A percentile compares a stretch with the other conserved stretches of the same genome.
Conservation (phyloP, 345 rosid species). For the Salix brachista region DNA sequence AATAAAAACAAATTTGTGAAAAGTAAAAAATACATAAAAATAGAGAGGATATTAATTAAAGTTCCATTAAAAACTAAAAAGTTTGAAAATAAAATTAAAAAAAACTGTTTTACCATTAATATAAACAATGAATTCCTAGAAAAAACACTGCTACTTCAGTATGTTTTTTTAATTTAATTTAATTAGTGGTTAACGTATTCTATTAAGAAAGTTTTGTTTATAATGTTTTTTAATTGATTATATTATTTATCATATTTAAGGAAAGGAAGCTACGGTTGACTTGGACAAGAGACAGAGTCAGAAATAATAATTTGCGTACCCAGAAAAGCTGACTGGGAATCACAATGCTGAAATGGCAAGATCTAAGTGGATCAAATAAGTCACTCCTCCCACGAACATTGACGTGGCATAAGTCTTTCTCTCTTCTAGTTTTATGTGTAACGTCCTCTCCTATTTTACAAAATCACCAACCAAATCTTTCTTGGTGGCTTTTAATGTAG, state of each 20-base stretch:
- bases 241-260: background rate
- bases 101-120: no score
- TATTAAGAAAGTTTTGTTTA: no score
- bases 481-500: background rate
- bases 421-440: background rate
- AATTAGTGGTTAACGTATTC: no score
- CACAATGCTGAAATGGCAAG: slow-evolving; percentile 5
- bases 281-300: background rate
- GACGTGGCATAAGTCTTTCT: background rate
- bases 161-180: no score
- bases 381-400: background rate
- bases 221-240: no score
- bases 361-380: background rate
- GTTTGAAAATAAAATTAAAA: no score
- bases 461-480: background rate
- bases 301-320: background rate
- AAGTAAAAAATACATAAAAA: no score
- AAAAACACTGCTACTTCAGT: no score
- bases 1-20: no score
- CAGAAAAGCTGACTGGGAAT: background rate
- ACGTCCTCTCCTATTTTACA: background rate
- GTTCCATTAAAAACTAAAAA: no score
- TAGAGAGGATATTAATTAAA: no score
- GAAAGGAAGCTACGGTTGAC: background rate
- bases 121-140: no score